A percentile compares a stretch with the other conserved stretches of the same genome.
Evolutionary conservation across 805 yeast genomes (phyloP).

Genomic region (Candida berthetii): DNA sequence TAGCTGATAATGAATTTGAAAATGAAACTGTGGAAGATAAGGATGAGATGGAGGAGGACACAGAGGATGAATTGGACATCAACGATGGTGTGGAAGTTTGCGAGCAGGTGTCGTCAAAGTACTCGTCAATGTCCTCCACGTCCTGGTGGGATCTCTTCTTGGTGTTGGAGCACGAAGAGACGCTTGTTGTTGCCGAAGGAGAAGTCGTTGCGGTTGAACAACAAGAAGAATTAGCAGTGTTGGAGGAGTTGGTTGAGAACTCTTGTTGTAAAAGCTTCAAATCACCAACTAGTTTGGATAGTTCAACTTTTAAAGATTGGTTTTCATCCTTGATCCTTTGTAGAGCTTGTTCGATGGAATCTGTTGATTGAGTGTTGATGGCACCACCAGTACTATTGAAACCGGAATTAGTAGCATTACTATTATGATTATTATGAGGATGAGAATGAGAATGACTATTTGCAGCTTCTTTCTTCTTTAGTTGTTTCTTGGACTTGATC

Average conservation of each 20-base stretch:
- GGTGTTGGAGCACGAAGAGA: slow-evolving; percentile 1
- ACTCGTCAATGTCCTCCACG: slow-evolving; percentile 8
- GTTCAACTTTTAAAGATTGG: slow-evolving; percentile 34
- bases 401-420: not conserved
- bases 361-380: not conserved
- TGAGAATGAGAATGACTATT: not conserved
- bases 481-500: slow-evolving; percentile 25
- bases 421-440: not conserved
- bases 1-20: not conserved
- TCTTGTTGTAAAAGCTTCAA: slow-evolving; percentile 27
- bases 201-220: too few relatives aligned
- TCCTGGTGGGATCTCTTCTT: slow-evolving; percentile 1
- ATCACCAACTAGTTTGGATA: slow-evolving; percentile 37
- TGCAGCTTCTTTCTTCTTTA: slow-evolving; percentile 36
- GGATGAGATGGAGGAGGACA: slow-evolving; percentile 12
- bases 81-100: slow-evolving; percentile 19
- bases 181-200: too few relatives aligned
- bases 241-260: not conserved
- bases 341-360: slow-evolving; percentile 30
- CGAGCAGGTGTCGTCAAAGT: slow-evolving; percentile 15
- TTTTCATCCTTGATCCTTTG: slow-evolving; percentile 38
- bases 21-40: not conserved
- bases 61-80: slow-evolving; percentile 11
- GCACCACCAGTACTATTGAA: not conserved
- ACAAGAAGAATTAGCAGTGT: slow-evolving; percentile 2